These are phyloP conservation scores for Pichia membranifaciens DNA, from an alignment of 805 yeast genomes.

Conservation along the genomic window DNA sequence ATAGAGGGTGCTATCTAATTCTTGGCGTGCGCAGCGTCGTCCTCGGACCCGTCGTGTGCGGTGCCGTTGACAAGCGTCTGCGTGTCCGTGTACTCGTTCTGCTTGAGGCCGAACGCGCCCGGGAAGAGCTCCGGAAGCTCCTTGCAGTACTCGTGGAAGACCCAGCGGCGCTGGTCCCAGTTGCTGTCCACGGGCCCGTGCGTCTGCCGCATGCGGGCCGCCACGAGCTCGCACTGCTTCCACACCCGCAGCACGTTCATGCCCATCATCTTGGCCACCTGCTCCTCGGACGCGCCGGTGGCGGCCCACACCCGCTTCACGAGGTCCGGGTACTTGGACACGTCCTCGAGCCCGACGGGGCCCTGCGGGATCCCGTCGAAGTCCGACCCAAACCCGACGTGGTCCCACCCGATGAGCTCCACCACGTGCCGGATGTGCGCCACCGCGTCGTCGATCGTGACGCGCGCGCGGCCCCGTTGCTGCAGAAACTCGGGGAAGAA, in stretches of 20 bases:
- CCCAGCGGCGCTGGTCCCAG: conserved; percentile 41
- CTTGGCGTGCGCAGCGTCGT: no score
- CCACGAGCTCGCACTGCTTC: conserved; percentile 35
- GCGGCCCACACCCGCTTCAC: conserved; percentile 29
- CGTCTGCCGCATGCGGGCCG: conserved; percentile 21
- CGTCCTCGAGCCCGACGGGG: conserved; percentile 49
- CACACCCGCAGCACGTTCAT: conserved; percentile 42
- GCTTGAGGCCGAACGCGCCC: conserved; percentile 14
- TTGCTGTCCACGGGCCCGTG: conserved; percentile 30
- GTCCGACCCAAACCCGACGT: conserved; percentile 50
- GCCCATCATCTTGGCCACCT: conserved; percentile 40
- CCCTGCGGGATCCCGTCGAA: conserved; percentile 45
- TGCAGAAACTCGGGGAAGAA: conserved; percentile 40
- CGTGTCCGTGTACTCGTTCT: conserved; percentile 13
- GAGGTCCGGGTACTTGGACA: conserved; percentile 48
- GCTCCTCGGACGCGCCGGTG: conserved; percentile 39
- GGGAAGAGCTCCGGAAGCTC: conserved; percentile 37
- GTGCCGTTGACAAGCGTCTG: conserved; percentile 7
- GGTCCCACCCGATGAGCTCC: conserved; percentile 45
- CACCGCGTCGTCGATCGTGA: conserved; percentile 45
- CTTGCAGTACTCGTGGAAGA: conserved; percentile 29
- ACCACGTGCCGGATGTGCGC: conserved; percentile 41
- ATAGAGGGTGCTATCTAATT: no score
- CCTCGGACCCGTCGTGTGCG: no score
- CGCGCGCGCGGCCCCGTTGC: conserved; percentile 18